Percentiles rank a stretch among this genome's conserved stretches.
These are phyloP conservation scores for Hyaloperonospora arabidopsidis DNA, from an alignment of 352 stramenopile genomes.

Conservation along the genomic window DNA sequence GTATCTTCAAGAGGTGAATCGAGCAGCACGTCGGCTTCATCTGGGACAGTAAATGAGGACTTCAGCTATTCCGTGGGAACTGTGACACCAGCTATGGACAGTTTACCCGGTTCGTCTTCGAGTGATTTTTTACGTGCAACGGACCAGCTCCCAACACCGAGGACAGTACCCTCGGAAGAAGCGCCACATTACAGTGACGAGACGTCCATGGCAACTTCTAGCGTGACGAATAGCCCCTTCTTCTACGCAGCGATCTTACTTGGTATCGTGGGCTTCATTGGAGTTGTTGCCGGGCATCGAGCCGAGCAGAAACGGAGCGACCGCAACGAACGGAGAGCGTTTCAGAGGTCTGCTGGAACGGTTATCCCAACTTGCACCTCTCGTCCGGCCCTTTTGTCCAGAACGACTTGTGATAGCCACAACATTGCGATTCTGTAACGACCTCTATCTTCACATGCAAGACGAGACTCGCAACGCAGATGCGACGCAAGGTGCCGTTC, in stretches of 20 bases:
- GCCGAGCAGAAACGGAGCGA: constrained; percentile 24
- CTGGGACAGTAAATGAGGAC: not conserved
- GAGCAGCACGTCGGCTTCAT: not conserved
- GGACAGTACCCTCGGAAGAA: not conserved
- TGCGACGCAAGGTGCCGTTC: not conserved
- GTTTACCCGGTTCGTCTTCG: too few relatives aligned
- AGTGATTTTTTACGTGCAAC: not conserved
- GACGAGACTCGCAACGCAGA: not conserved
- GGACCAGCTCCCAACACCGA: not conserved
- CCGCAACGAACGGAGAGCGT: constrained; percentile 12
- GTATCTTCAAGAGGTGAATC: not conserved
- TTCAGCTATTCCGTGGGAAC: not conserved
- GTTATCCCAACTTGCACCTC: not conserved
- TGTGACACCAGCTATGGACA: not conserved
- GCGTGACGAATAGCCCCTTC: constrained; percentile 29
- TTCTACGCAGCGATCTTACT: constrained; percentile 42
- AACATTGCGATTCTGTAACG: constrained; percentile 16
- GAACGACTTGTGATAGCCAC: constrained; percentile 5
- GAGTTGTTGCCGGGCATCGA: constrained; percentile 19
- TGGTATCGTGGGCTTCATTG: constrained; percentile 15
- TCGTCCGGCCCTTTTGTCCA: not conserved
- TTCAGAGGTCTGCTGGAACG: constrained; percentile 7
- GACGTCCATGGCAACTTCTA: constrained; percentile 13
- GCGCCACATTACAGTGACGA: constrained; percentile 4
- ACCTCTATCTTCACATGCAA: not conserved